Conservation (phyloP, 2,329 filamentous ascomycete species). For the Lasiodiplodia hormozganensis region DNA sequence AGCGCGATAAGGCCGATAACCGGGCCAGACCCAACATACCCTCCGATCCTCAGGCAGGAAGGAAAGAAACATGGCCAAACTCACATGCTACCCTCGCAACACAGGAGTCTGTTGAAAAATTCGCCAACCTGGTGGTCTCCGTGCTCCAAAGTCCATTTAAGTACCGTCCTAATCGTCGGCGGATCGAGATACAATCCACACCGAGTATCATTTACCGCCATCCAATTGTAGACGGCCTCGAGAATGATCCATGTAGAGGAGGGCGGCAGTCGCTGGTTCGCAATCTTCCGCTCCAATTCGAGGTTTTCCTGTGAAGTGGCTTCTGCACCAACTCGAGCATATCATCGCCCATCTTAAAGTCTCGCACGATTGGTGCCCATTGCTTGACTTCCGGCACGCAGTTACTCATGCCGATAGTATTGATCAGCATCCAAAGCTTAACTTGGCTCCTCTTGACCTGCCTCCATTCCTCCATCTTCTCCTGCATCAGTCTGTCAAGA, state of each 20-base stretch:
- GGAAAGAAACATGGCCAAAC: not conserved
- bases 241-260: conserved; percentile 7
- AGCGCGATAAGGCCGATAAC: conserved; percentile 6
- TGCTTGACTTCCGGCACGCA: not conserved
- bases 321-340: not conserved
- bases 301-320: not conserved
- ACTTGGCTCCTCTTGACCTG: not conserved
- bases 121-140: not conserved
- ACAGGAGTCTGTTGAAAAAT: not conserved
- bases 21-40: not conserved
- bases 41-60: no score
- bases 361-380: not conserved
- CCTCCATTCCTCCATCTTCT: not conserved
- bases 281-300: not conserved
- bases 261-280: not conserved
- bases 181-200: not conserved
- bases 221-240: not conserved
- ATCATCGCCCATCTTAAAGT: not conserved
- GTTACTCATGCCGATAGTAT: not conserved
- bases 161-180: not conserved
- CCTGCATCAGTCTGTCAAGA: not conserved
- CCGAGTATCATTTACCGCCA: not conserved
- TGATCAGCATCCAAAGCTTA: not conserved
- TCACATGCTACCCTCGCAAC: not conserved
- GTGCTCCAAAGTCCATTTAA: not conserved